Percentiles rank a stretch among this genome's conserved stretches.
phyloP scores from a whole-genome alignment of 352 stramenopile species.

The Pythium oligandrum region DNA sequence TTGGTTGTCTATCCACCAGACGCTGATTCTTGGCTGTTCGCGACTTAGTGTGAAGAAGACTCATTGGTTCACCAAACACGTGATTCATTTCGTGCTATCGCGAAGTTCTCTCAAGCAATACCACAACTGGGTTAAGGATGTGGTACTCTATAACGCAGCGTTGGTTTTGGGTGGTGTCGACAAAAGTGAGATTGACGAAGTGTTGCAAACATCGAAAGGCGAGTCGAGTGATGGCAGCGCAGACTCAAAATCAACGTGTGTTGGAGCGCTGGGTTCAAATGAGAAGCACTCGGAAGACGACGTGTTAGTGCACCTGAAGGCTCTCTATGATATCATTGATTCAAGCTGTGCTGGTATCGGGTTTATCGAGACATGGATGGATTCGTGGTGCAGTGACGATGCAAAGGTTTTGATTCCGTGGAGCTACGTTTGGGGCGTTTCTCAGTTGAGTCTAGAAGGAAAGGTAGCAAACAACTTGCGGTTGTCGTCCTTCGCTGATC shows the following conservation, averaged over 20 bases:
- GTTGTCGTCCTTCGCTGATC: not conserved
- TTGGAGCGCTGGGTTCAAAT: conserved; percentile 8
- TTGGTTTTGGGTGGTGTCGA: conserved; percentile 44
- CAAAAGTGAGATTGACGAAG: conserved; percentile 20
- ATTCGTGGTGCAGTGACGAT: conserved; percentile 30
- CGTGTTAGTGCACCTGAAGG: conserved; percentile 17
- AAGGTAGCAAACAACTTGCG: not conserved
- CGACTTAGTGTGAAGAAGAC: conserved; percentile 56
- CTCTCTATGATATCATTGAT: conserved; percentile 14
- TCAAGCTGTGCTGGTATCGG: conserved; percentile 3
- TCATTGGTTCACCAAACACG: conserved; percentile 71
- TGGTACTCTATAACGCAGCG: conserved; percentile 39
- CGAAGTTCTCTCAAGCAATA: conserved; percentile 10
- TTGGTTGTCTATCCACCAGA: too few relatives aligned
- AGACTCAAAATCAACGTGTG: conserved; percentile 9
- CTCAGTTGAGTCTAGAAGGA: conserved; percentile 3
- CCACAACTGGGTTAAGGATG: conserved; percentile 12
- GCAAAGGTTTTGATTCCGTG: conserved; percentile 24
- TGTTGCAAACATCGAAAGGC: not conserved
- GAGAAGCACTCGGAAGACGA: conserved; percentile 21
- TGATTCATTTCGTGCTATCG: conserved; percentile 50
- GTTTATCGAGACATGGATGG: conserved; percentile 46
- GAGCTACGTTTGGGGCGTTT: conserved; percentile 37
- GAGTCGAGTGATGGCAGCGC: not conserved
- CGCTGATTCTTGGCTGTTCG: conserved; percentile 3